phyloP scores from a whole-genome alignment of 805 yeast genomes.

The Candida lessepsii region DNA sequence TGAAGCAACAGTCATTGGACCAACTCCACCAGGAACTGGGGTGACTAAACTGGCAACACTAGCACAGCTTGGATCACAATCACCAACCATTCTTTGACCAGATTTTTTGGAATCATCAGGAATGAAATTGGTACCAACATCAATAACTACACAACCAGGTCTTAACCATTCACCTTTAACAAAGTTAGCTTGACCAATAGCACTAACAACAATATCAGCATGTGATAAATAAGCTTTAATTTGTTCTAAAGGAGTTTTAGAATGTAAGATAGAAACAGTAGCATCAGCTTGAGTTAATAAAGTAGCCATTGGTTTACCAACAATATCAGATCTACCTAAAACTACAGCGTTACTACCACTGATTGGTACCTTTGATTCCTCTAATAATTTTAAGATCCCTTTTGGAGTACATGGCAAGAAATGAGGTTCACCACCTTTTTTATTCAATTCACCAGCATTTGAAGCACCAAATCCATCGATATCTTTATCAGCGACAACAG shows the following conservation, averaged over 20 bases:
- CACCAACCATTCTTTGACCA: conserved; percentile 89
- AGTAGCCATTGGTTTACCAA: conserved; percentile 77
- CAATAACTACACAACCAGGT: conserved; percentile 80
- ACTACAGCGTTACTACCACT: conserved; percentile 78
- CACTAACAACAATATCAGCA: conserved; percentile 78
- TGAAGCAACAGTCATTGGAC: conserved; percentile 99
- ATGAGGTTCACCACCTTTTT: conserved; percentile 66
- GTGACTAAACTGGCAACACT: conserved; percentile 70
- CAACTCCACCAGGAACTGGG: conserved; percentile 99
- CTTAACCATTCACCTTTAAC: conserved; percentile 82
- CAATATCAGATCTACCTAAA: conserved; percentile 82
- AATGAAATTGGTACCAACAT: conserved; percentile 91
- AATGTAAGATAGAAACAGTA: conserved; percentile 74
- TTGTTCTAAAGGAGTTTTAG: conserved; percentile 55
- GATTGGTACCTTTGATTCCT: conserved; percentile 53
- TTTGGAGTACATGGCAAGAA: conserved; percentile 84
- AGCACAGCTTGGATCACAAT: conserved; percentile 75
- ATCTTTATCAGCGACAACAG: conserved; percentile 67
- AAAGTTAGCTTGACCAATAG: conserved; percentile 69
- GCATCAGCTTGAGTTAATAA: conserved; percentile 70
- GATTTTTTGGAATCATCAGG: conserved; percentile 72
- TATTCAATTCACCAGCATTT: conserved; percentile 75
- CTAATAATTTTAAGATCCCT: conserved; percentile 67
- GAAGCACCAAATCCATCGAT: conserved; percentile 82
- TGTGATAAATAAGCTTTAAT: conserved; percentile 46